These are phyloP conservation scores for Cladosporium sp. DNA, from an alignment of 2,329 filamentous ascomycete genomes.

Conservation along the genomic window DNA sequence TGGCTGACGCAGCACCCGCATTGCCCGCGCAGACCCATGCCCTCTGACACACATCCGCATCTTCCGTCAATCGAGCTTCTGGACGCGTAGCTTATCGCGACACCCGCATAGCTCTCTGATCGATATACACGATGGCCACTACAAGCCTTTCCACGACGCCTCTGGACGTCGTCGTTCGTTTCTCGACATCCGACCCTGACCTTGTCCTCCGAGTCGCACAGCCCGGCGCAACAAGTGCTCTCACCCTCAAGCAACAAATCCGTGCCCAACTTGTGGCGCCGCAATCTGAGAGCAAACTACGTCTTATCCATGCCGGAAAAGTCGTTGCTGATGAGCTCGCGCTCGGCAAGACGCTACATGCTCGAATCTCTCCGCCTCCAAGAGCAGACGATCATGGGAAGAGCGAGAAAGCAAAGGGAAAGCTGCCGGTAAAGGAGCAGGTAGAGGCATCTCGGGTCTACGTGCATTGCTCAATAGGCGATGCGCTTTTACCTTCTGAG, in stretches of 20 bases:
- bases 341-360: constrained; percentile 66
- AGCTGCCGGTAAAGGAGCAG: constrained; percentile 56
- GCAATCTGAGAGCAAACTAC: constrained; percentile 69
- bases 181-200: constrained; percentile 82
- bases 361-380: constrained; percentile 57
- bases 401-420: constrained; percentile 61
- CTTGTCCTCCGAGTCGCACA: constrained; percentile 72
- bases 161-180: constrained; percentile 81
- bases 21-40: constrained; percentile 3
- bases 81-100: not conserved
- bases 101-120: not conserved
- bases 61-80: not conserved
- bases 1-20: not conserved
- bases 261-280: constrained; percentile 66
- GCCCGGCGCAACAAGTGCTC: constrained; percentile 69
- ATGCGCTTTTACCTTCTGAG: constrained; percentile 66
- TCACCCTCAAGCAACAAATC: constrained; percentile 79
- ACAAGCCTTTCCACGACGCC: constrained; percentile 10
- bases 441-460: constrained; percentile 63
- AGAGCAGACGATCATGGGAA: constrained; percentile 32
- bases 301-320: constrained; percentile 86
- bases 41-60: not conserved
- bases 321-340: constrained; percentile 74
- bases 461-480: constrained; percentile 89
- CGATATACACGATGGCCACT: constrained; percentile 3